These are phyloP conservation scores for Cercophora samala DNA, from an alignment of 495 filamentous ascomycete genomes.

Conservation along the genomic window DNA sequence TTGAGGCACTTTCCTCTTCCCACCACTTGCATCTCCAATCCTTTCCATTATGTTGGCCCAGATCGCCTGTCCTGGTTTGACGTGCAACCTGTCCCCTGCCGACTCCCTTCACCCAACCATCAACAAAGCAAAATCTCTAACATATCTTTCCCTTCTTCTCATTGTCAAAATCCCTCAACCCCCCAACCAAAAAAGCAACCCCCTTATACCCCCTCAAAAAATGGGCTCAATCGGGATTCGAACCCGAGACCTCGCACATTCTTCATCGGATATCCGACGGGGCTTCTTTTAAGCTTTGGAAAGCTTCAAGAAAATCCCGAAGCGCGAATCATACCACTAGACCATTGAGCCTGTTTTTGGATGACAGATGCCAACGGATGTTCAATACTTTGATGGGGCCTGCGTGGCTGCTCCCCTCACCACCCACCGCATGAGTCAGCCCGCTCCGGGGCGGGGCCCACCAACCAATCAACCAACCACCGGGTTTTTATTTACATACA, in stretches of 20 bases:
- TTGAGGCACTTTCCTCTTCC: too few species aligned
- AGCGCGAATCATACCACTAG: slow-evolving; percentile 7
- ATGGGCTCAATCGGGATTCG: slow-evolving; percentile 1
- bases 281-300: not conserved
- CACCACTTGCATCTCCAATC: too few species aligned
- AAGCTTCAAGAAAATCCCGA: not conserved
- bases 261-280: not conserved
- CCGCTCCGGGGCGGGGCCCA: not conserved
- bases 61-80: too few species aligned
- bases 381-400: not conserved
- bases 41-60: too few species aligned
- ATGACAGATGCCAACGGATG: not conserved
- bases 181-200: not conserved
- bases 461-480: not conserved
- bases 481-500: not conserved
- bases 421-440: not conserved
- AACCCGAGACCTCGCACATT: slow-evolving; percentile 6
- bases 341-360: not conserved
- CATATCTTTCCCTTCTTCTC: too few species aligned
- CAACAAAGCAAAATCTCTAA: too few species aligned
- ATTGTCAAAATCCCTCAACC: too few species aligned
- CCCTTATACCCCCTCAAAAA: not conserved
- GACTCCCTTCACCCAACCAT: too few species aligned
- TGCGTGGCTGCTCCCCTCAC: too few species aligned
- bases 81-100: too few species aligned